phyloP scores from a whole-genome alignment of 1,139 yeast species.

The Candida sp. region DNA sequence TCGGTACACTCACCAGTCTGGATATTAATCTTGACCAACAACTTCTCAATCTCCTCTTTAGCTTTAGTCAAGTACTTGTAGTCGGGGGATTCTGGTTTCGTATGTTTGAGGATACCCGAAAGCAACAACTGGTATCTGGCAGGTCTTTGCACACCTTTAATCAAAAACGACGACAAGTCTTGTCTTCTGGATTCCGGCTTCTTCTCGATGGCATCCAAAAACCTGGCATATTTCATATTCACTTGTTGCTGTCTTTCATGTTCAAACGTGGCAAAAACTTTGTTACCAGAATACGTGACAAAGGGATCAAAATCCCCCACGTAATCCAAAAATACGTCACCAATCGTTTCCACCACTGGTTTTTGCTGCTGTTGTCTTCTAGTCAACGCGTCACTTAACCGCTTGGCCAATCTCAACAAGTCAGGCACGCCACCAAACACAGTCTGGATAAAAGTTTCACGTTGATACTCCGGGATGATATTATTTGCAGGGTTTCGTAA shows the following conservation, averaged over 20 bases:
- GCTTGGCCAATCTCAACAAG: slow-evolving; percentile 80
- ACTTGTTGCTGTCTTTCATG: slow-evolving; percentile 94
- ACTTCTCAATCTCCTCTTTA: slow-evolving; percentile 73
- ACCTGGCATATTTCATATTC: slow-evolving; percentile 88
- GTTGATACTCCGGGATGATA: slow-evolving; percentile 85
- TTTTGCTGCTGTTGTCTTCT: slow-evolving; percentile 84
- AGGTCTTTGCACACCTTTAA: slow-evolving; percentile 96
- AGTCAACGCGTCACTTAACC: slow-evolving; percentile 87
- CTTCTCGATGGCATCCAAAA: slow-evolving; percentile 90
- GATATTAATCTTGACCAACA: slow-evolving; percentile 79
- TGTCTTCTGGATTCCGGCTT: slow-evolving; percentile 90
- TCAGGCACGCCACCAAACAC: slow-evolving; percentile 93
- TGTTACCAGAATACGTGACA: slow-evolving; percentile 93
- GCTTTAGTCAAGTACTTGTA: slow-evolving; percentile 73
- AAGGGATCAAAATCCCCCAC: slow-evolving; percentile 93
- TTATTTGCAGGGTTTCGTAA: slow-evolving; percentile 74
- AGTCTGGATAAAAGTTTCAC: slow-evolving; percentile 89
- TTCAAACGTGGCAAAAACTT: slow-evolving; percentile 94
- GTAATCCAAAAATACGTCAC: slow-evolving; percentile 84
- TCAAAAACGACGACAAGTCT: slow-evolving; percentile 90
- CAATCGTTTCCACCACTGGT: slow-evolving; percentile 85
- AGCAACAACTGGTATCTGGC: slow-evolving; percentile 91
- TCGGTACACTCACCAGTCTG: slow-evolving; percentile 97
- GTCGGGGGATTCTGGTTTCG: slow-evolving; percentile 79
- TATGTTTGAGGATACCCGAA: slow-evolving; percentile 82